Evolutionary conservation across 2,329 filamentous ascomycete genomes (phyloP).

Genomic region (Thyridium curvatum): DNA sequence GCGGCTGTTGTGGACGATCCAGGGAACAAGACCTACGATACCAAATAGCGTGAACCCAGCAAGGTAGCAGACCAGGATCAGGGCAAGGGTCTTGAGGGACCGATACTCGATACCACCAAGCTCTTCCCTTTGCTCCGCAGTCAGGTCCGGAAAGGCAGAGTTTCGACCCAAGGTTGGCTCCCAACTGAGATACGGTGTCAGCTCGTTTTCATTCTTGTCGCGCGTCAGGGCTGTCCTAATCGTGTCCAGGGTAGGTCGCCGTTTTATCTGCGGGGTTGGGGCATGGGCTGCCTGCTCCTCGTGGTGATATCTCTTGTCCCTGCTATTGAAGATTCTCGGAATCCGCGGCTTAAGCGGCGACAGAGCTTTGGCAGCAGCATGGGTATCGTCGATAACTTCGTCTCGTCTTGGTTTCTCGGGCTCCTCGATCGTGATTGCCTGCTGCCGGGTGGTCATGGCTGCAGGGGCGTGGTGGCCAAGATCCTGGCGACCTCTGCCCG

Average conservation of each 20-base stretch:
- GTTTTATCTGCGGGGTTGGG: not conserved
- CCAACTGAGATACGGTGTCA: slow-evolving; percentile 88
- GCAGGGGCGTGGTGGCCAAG: slow-evolving; percentile 15
- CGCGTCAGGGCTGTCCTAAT: slow-evolving; percentile 52
- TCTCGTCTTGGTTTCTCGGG: slow-evolving; percentile 45
- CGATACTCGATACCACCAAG: slow-evolving; percentile 95
- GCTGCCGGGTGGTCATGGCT: slow-evolving; percentile 20
- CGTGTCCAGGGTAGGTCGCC: slow-evolving; percentile 47
- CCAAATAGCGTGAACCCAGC: slow-evolving; percentile 76
- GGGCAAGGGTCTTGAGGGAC: slow-evolving; percentile 75
- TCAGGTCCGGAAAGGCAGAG: slow-evolving; percentile 83
- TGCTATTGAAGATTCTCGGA: slow-evolving; percentile 29
- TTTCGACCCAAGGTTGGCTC: slow-evolving; percentile 89
- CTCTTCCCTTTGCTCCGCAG: slow-evolving; percentile 88
- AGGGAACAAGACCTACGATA: slow-evolving; percentile 67
- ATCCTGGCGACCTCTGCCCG: slow-evolving; percentile 12
- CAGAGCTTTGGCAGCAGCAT: slow-evolving; percentile 31
- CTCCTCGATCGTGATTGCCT: slow-evolving; percentile 63
- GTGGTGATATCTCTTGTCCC: slow-evolving; percentile 29
- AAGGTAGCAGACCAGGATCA: slow-evolving; percentile 75
- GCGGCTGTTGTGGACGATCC: slow-evolving; percentile 59
- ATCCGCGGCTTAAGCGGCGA: slow-evolving; percentile 36
- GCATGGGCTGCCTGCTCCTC: slow-evolving; percentile 17
- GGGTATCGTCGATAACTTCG: slow-evolving; percentile 34
- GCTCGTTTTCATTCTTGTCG: slow-evolving; percentile 40